Percentiles rank a stretch among this genome's conserved stretches.
phyloP scores from a whole-genome alignment of 306 rosid genomes.

The Lathyrus tuberosus region DNA sequence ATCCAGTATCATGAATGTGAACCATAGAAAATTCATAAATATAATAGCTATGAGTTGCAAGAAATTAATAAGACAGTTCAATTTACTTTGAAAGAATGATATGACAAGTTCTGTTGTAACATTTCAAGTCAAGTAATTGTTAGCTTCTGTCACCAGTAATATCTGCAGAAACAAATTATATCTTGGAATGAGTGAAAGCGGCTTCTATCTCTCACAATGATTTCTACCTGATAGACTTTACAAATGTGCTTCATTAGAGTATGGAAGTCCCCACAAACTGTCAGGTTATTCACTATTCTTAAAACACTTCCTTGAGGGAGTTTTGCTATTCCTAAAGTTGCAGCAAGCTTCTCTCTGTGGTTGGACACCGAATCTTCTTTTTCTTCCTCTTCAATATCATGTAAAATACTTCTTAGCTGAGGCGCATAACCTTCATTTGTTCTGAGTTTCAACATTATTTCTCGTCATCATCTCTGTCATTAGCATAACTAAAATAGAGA shows the following conservation, averaged over 20 bases:
- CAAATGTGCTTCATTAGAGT: too few species aligned
- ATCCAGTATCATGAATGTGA: too few species aligned
- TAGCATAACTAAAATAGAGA: too few species aligned
- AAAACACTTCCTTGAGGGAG: slow-evolving; percentile 53
- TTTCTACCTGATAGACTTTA: too few species aligned
- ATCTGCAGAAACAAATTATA: slow-evolving; percentile 77
- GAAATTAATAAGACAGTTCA: too few species aligned
- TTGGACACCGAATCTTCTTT: slow-evolving; percentile 73
- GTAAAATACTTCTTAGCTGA: slow-evolving; percentile 65
- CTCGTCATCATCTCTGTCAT: too few species aligned
- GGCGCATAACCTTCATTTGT: slow-evolving; percentile 62
- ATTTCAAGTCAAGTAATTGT: slow-evolving; percentile 17
- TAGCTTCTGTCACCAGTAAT: slow-evolving; percentile 63
- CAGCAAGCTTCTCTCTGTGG: slow-evolving; percentile 90
- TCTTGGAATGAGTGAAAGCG: slow-evolving; percentile 77
- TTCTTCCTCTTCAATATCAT: slow-evolving; percentile 87
- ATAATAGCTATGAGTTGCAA: too few species aligned
- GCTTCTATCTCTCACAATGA: too few species aligned
- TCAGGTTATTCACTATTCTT: slow-evolving; percentile 83
- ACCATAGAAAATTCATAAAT: too few species aligned
- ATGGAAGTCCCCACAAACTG: too few species aligned
- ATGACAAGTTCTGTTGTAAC: neutral
- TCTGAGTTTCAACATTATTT: slow-evolving; percentile 63
- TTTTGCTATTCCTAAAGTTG: slow-evolving; percentile 78
- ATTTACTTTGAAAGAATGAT: slow-evolving; percentile 12